phyloP scores from a whole-genome alignment of 176 grass and related monocot species.

The Poa pratensis region DNA sequence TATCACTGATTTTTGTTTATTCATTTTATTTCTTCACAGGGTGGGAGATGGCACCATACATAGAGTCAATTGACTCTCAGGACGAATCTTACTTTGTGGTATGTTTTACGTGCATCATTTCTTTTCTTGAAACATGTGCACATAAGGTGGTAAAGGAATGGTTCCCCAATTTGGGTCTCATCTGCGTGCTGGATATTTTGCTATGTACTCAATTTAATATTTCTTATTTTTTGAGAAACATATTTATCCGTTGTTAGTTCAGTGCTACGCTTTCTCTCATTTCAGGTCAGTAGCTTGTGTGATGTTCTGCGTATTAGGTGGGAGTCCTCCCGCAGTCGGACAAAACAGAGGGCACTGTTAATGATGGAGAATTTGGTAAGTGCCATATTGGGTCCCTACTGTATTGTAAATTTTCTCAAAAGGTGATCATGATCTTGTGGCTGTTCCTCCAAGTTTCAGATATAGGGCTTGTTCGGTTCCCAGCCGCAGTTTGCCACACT shows the following conservation, averaged over 20 bases:
- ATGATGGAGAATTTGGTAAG: constrained; percentile 96
- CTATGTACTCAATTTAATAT: background rate
- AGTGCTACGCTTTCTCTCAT: constrained; percentile 13
- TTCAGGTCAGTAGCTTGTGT: constrained; percentile 78
- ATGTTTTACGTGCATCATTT: constrained; percentile 38
- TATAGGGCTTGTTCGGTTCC: background rate
- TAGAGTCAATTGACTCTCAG: constrained; percentile 94
- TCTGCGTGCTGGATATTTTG: constrained; percentile 16
- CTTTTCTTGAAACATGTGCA: constrained; percentile 34
- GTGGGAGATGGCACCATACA: constrained; percentile 97
- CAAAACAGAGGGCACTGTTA: constrained; percentile 82
- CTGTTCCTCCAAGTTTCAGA: constrained; percentile 1
- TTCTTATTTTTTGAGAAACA: background rate
- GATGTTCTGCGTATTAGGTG: constrained; percentile 88
- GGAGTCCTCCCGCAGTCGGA: constrained; percentile 81
- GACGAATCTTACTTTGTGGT: constrained; percentile 64
- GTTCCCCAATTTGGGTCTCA: background rate
- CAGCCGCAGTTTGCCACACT: background rate
- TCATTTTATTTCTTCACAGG: constrained; percentile 49
- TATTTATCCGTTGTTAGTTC: constrained; percentile 10
- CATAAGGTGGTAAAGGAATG: background rate
- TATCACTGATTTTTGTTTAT: background rate
- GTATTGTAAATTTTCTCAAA: constrained; percentile 29
- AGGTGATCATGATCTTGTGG: background rate
- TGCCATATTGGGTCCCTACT: constrained; percentile 27